Evolutionary conservation across 1,139 yeast species (phyloP).

Genomic region (Lodderomyces elongisporus): DNA sequence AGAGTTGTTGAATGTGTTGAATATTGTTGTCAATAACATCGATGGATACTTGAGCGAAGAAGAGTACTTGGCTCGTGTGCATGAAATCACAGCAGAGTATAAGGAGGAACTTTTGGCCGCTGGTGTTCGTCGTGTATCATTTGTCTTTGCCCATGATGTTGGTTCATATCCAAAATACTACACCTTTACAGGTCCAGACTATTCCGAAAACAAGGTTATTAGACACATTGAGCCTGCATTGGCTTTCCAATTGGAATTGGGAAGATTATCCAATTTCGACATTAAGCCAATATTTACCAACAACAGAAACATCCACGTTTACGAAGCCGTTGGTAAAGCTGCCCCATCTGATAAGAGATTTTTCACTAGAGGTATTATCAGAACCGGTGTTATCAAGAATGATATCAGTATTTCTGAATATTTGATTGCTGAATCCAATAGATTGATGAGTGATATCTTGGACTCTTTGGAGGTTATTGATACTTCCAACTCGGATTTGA

Average conservation of each 20-base stretch:
- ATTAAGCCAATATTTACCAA: conserved; percentile 94
- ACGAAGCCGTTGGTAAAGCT: conserved; percentile 93
- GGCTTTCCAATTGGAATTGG: conserved; percentile 94
- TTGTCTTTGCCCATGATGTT: conserved; percentile 75
- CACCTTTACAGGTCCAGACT: conserved; percentile 88
- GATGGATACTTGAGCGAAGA: conserved; percentile 73
- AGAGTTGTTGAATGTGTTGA: conserved; percentile 69
- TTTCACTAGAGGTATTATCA: conserved; percentile 93
- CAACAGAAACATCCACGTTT: conserved; percentile 95
- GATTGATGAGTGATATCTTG: conserved; percentile 91
- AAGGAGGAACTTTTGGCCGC: conserved; percentile 65
- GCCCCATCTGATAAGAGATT: conserved; percentile 91
- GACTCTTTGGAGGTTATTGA: conserved; percentile 94
- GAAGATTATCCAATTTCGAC: conserved; percentile 89
- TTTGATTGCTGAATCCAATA: conserved; percentile 90
- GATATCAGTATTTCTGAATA: conserved; percentile 91
- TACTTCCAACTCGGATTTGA: conserved; percentile 90
- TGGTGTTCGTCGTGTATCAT: conserved; percentile 86
- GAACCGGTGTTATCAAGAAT: conserved; percentile 92
- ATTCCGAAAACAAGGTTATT: conserved; percentile 78
- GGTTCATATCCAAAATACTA: conserved; percentile 93
- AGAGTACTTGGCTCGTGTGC: conserved; percentile 58
- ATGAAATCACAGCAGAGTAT: conserved; percentile 62
- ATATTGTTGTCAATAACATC: conserved; percentile 66
- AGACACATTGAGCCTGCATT: conserved; percentile 98